Evolutionary conservation across 2,329 filamentous ascomycete species (phyloP), one percentile per base, ranked within the genome.

Genomic region (Periconia digitata): DNA sequence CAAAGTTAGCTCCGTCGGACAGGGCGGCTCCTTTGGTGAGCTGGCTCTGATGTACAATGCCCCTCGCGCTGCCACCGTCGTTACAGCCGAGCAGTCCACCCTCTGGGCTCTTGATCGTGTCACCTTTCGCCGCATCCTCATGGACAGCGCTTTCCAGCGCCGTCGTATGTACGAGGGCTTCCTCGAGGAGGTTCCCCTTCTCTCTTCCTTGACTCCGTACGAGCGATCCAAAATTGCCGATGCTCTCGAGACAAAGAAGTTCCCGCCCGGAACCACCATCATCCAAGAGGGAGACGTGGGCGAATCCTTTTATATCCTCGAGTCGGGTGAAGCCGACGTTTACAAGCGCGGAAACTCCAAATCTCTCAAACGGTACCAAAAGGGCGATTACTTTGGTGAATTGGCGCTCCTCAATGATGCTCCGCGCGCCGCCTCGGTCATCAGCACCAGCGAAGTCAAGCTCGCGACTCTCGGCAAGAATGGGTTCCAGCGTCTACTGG

Each of bases 1-100:
- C 51, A 89, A 90, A 63, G 92, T 97, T 22, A 85, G 85, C 60
- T 85, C 81, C 32, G 95, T 95, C 49, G 86, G 89, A 38, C 84
- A 91, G 3, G 94, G 94, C 42, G 92, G 92, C 52, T 96, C 91
- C 3, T 99, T 99, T 72, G 94, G 94, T 62, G 94, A 99, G 76
- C 80, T 99, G 47, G 94, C 94, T 12, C 80, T 99, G 63, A 97
- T 99, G 94, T 97, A 99, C 77, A 96, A 97, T 66, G 91, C 94
- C 18, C 94, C 94, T 21, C 90, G 94, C 66, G 94, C 94, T 36
- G 94, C 94, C 3, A 97, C 94, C 0, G 90, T 99, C 51, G 83
- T 95, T 52, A 95, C 90, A 23, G 85, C 87, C 12, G 89, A 95
- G 63, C 71, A 86, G 3, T 92, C 88, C 64, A 92, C 87, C 3